Percentiles rank a stretch among this genome's conserved stretches.
phyloP scores from a whole-genome alignment of 768 basidiomycete genomes.

The Atractiella rhizophila region DNA sequence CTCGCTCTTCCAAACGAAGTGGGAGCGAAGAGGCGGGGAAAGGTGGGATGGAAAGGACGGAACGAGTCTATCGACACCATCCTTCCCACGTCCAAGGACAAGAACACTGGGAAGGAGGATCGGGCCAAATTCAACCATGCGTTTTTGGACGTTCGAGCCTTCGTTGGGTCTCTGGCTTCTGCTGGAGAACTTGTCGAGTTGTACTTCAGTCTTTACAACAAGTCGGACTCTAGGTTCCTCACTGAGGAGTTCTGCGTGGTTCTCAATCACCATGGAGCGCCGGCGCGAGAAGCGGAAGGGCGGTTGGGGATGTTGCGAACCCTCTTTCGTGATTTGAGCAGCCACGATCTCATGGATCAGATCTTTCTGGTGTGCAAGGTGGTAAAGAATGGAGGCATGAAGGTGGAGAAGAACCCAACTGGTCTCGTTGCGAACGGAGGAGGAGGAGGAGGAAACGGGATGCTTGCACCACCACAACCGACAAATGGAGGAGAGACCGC shows the following conservation, averaged over 20 bases:
- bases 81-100: background rate
- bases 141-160: constrained; percentile 69
- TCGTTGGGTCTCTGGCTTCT: constrained; percentile 66
- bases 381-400: constrained; percentile 62
- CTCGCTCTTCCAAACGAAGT: too few species aligned
- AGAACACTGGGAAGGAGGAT: too few species aligned
- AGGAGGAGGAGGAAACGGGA: too few species aligned
- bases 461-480: too few species aligned
- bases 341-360: constrained; percentile 58
- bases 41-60: too few species aligned
- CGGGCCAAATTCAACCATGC: constrained; percentile 67
- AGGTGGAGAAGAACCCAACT: too few species aligned
- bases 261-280: constrained; percentile 60
- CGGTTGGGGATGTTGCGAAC: constrained; percentile 42
- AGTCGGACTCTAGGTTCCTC: constrained; percentile 51
- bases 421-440: too few species aligned
- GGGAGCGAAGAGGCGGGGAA: too few species aligned
- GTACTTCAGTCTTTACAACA: constrained; percentile 76
- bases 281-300: constrained; percentile 27
- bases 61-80: constrained; percentile 20
- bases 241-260: constrained; percentile 80
- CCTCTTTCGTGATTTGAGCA: constrained; percentile 67
- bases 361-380: constrained; percentile 76
- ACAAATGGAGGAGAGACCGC: too few species aligned
- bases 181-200: constrained; percentile 84